phyloP scores from a whole-genome alignment of 805 yeast species.

The Wickerhamiella hasegawae region DNA sequence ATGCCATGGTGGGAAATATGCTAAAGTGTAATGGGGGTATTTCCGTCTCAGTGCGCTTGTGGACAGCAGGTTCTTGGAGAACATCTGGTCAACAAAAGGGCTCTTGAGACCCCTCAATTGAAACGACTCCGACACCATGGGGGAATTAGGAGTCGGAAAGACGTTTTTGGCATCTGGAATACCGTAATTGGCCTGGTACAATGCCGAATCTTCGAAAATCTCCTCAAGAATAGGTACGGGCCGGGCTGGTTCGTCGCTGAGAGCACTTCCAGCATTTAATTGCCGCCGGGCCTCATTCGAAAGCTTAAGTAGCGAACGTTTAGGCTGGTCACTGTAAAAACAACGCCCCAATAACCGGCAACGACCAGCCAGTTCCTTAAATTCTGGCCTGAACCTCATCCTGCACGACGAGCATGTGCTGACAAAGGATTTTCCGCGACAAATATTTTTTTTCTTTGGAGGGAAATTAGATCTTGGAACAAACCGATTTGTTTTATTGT shows the following conservation, averaged over 20 bases:
- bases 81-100: not conserved
- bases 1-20: not conserved
- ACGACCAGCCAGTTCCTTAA: too few species aligned
- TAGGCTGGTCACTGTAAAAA: too few species aligned
- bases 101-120: constrained; percentile 1
- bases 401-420: too few species aligned
- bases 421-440: too few species aligned
- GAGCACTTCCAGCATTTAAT: not conserved
- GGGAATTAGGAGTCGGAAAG: constrained; percentile 3
- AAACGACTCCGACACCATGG: not conserved
- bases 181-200: not conserved
- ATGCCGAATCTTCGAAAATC: not conserved
- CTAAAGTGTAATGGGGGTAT: not conserved
- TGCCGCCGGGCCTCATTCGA: not conserved
- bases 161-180: too few species aligned
- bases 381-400: too few species aligned
- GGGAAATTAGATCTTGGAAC: too few species aligned
- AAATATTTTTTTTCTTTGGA: too few species aligned
- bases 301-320: too few species aligned
- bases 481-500: too few species aligned
- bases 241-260: not conserved
- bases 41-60: not conserved
- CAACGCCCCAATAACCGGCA: too few species aligned
- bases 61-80: not conserved
- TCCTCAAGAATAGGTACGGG: not conserved